Base-by-base conservation (phyloP, 345 rosid genomes). In the Linum lewisii region DNA sequence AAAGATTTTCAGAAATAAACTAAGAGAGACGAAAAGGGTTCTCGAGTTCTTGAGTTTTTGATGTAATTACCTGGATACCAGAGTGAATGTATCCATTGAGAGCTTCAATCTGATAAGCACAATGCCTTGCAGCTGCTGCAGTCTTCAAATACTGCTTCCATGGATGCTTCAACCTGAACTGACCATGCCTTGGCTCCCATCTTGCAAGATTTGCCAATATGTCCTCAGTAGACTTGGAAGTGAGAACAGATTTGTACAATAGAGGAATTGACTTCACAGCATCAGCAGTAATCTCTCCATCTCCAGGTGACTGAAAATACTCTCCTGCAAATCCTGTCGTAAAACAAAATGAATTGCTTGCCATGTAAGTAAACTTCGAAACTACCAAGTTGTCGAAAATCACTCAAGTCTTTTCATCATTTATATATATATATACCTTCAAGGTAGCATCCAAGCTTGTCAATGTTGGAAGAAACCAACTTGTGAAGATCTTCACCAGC, bases 111-210 rank as follows among this genome's bases (percentile, higher is more conserved):
- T 50, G 66, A 21, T 61, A 70, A 49, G 74, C 74, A 61, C 74
- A 70, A 45, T 65, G 65, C 20, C 74, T 45, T 4, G 69, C 56
- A 18, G 55, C 25, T 1, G 59, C 62, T 65, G 69, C 74, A 9
- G 65, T 70, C 58, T 65, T 65, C 59, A 70, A 61, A 63, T 70
- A 70, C 21, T 70, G 70, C 47, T 65, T 70, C 74, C 74, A 70
- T 38, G 74, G 74, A 65, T 70, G 74, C 32, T 60, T 36, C 25
- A 55, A 61, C n/a, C 66, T 44, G 11, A 70, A 70, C 1, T 14
- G 49, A 6, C 74, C 74, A 38, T 70, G 74, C 60, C 66, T 37
- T 18, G 74, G 74, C 37, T 70, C 74, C 74, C 74, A 70, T 38
- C 21, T 55, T 4, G 74, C 74, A 19, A 70, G 69, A 61, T 65